Percentiles rank a stretch among this genome's conserved stretches.
These are phyloP conservation scores for Diplodia scrobiculata DNA, from an alignment of 2,329 filamentous ascomycete genomes.

Conservation along the genomic window DNA sequence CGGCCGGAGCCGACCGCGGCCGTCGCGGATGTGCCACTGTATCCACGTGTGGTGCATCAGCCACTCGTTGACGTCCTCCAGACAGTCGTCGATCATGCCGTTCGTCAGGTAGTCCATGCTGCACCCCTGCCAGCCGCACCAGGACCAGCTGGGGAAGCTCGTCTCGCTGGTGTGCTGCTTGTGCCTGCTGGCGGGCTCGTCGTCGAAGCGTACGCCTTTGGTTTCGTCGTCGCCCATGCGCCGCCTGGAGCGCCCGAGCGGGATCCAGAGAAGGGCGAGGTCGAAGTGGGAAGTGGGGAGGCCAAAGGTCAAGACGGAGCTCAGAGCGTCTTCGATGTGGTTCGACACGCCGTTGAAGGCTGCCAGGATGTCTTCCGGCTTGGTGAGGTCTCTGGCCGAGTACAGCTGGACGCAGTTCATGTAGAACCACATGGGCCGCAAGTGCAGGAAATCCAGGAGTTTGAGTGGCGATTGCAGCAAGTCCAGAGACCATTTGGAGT, in stretches of 20 bases:
- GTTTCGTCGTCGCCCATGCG: not conserved
- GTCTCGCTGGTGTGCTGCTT: not conserved
- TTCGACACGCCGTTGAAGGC: conserved; percentile 43
- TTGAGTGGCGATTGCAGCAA: conserved; percentile 37
- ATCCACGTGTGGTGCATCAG: conserved; percentile 45
- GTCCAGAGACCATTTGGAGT: conserved; percentile 40
- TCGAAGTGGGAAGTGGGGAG: conserved; percentile 35
- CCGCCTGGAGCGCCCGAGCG: not conserved
- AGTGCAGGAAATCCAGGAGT: conserved; percentile 36
- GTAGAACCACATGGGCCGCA: conserved; percentile 39
- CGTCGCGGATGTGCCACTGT: conserved; percentile 42
- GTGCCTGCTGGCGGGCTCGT: not conserved
- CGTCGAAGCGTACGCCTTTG: not conserved
- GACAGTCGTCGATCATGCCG: conserved; percentile 33
- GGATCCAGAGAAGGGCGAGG: conserved; percentile 41
- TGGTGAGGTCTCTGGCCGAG: conserved; percentile 36
- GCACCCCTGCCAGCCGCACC: conserved; percentile 40
- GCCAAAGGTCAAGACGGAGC: conserved; percentile 37
- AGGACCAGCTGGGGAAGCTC: conserved; percentile 45
- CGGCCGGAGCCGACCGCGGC: conserved; percentile 31
- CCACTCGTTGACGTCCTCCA: conserved; percentile 41
- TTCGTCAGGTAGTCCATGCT: not conserved
- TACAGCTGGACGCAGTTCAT: conserved; percentile 40
- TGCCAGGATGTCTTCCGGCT: conserved; percentile 39
- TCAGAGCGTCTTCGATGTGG: conserved; percentile 34